Percentiles rank a stretch among this genome's conserved stretches.
Evolutionary conservation across 2,329 filamentous ascomycete species (phyloP).

Genomic region (Colletotrichum shisoi): DNA sequence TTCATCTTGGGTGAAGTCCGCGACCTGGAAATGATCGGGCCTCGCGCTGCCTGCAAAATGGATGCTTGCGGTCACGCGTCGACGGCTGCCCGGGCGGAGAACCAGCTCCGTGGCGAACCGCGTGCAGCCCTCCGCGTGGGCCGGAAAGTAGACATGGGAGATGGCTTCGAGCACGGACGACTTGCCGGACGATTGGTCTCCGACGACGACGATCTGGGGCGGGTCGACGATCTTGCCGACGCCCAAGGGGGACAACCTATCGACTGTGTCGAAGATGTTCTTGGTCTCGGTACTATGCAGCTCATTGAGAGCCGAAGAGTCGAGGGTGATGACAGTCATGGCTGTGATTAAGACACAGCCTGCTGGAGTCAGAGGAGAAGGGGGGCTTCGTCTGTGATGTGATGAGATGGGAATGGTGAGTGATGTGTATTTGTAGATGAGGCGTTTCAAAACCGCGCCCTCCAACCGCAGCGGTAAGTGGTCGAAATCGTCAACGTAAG

Average conservation of each 20-base stretch:
- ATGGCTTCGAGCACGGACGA: constrained; percentile 72
- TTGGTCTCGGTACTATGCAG: constrained; percentile 56
- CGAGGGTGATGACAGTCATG: constrained; percentile 36
- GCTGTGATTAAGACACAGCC: too few relatives aligned
- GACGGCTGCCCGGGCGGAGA: constrained; percentile 53
- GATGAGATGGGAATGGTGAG: too few relatives aligned
- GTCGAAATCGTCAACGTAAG: too few relatives aligned
- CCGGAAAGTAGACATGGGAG: constrained; percentile 66
- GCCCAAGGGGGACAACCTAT: constrained; percentile 60
- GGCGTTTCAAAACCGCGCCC: too few relatives aligned
- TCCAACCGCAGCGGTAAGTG: too few relatives aligned
- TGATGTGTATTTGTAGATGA: too few relatives aligned
- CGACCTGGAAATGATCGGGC: constrained; percentile 44
- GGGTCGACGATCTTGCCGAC: constrained; percentile 57
- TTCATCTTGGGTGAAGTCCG: constrained; percentile 45
- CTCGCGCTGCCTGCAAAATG: constrained; percentile 45
- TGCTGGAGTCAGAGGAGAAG: too few relatives aligned
- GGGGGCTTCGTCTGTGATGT: too few relatives aligned
- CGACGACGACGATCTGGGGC: constrained; percentile 66
- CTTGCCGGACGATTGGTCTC: constrained; percentile 69
- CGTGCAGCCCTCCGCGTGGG: constrained; percentile 64
- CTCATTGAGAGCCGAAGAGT: constrained; percentile 49
- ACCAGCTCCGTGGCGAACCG: constrained; percentile 69
- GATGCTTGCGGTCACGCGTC: constrained; percentile 55
- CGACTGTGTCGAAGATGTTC: constrained; percentile 61